Percentiles rank a stretch among this genome's conserved stretches.
Evolutionary conservation across 805 yeast genomes (phyloP).

Genomic region (Pichia californica): DNA sequence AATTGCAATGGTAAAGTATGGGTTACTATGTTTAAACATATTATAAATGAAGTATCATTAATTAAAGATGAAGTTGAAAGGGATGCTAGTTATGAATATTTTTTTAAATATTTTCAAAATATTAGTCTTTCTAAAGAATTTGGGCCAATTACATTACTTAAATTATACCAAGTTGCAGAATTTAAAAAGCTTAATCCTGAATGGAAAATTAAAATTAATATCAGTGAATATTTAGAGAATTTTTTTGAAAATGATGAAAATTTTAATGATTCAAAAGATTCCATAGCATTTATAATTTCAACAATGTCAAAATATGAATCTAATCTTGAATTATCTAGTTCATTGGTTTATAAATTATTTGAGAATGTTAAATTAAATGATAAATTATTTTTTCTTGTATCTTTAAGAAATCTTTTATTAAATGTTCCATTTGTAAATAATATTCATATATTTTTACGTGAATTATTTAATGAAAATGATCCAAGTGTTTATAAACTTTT

Average conservation of each 20-base stretch:
- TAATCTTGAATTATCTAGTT: background rate
- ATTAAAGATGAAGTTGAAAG: background rate
- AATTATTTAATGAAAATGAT: background rate
- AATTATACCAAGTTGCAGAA: slow-evolving; percentile 3
- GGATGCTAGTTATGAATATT: background rate
- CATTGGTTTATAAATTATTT: background rate
- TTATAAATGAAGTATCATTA: background rate
- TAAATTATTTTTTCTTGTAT: background rate
- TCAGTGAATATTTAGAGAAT: background rate
- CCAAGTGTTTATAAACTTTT: background rate
- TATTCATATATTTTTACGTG: background rate
- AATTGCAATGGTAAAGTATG: background rate
- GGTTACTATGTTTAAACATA: slow-evolving; percentile 2
- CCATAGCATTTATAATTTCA: background rate
- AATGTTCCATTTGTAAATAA: slow-evolving; percentile 2
- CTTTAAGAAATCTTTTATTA: background rate
- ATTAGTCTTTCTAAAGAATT: background rate
- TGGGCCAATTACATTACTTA: background rate
- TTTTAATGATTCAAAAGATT: background rate
- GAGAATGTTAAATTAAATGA: background rate
- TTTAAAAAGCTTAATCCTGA: background rate
- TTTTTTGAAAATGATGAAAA: background rate
- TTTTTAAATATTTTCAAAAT: slow-evolving; percentile 1
- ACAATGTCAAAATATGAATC: background rate
- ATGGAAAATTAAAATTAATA: background rate